Percentiles rank a stretch among this genome's conserved stretches.
Evolutionary conservation across 371 early-diverging fungal genomes (phyloP).

Genomic region (Mucor racemosus): DNA sequence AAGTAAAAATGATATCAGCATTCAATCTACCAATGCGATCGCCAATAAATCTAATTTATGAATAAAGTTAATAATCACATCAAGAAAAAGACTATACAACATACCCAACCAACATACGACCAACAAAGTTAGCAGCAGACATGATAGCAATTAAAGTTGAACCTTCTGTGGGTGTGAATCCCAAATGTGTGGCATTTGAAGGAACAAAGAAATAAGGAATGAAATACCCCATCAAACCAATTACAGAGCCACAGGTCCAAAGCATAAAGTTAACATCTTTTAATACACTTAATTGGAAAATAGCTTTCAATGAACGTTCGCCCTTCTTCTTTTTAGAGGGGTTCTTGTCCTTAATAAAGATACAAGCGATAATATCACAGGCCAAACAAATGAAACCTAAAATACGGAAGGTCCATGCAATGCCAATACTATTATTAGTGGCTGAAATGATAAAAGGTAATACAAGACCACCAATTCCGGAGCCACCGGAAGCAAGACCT

Average conservation of each 20-base stretch:
- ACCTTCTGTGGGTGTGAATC: constrained; percentile 35
- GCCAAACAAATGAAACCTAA: constrained; percentile 55
- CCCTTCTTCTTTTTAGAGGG: constrained; percentile 21
- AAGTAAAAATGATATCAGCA: constrained; percentile 51
- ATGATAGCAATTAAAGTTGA: constrained; percentile 35
- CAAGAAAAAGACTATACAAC: not conserved
- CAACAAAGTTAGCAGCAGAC: constrained; percentile 35
- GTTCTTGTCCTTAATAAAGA: constrained; percentile 45
- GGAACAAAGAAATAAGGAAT: constrained; percentile 45
- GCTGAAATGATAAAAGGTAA: constrained; percentile 66
- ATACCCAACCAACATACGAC: constrained; percentile 37
- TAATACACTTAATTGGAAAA: constrained; percentile 15
- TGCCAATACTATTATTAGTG: constrained; percentile 58
- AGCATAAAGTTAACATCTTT: constrained; percentile 28
- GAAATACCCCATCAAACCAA: constrained; percentile 40
- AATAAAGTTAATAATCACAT: not conserved
- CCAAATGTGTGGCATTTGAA: constrained; percentile 34
- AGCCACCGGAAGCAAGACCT: constrained; percentile 76
- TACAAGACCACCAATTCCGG: constrained; percentile 79
- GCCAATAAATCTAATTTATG: constrained; percentile 21
- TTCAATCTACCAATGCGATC: constrained; percentile 65
- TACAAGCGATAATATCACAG: constrained; percentile 37
- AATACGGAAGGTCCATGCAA: constrained; percentile 61
- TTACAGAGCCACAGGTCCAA: constrained; percentile 31
- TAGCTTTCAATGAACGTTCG: constrained; percentile 11